phyloP scores from a whole-genome alignment of 1,284 basidiomycete species.

The Leccinum griseonigrum region DNA sequence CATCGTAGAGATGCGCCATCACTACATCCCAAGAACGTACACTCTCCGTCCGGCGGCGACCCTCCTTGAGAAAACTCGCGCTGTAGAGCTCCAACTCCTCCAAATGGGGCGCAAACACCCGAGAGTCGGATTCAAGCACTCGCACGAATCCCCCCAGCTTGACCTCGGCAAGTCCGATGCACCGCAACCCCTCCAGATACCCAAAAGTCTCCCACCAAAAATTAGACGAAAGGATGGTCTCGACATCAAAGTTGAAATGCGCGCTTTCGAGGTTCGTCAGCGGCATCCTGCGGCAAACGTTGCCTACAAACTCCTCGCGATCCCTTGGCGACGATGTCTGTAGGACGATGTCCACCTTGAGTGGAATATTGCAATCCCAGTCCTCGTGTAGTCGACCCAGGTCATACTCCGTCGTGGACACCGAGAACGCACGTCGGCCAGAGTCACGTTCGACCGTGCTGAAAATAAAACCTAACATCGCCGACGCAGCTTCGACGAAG shows the following conservation, averaged over 20 bases:
- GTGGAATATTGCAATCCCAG: constrained; percentile 21
- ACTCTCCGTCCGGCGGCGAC: constrained; percentile 8
- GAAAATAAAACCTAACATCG: constrained; percentile 18
- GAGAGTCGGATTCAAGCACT: constrained; percentile 7
- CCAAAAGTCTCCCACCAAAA: constrained; percentile 24
- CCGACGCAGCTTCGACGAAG: constrained; percentile 11
- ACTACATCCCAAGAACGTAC: constrained; percentile 7
- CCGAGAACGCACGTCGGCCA: constrained; percentile 9
- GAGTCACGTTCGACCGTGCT: constrained; percentile 13
- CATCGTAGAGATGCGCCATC: constrained; percentile 17
- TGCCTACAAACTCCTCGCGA: constrained; percentile 13
- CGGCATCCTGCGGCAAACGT: constrained; percentile 16
- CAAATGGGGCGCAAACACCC: constrained; percentile 31
- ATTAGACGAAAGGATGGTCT: constrained; percentile 4
- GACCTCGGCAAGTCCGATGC: constrained; percentile 11
- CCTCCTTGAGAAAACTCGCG: constrained; percentile 25
- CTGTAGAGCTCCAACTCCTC: constrained; percentile 28
- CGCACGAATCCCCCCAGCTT: constrained; percentile 10
- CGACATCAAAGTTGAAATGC: constrained; percentile 13
- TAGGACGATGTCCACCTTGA: constrained; percentile 16
- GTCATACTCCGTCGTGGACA: constrained; percentile 6
- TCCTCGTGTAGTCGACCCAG: constrained; percentile 15
- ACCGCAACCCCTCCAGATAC: constrained; percentile 10
- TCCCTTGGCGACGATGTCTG: constrained; percentile 9
- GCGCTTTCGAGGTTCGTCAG: constrained; percentile 14